Evolutionary conservation across 805 yeast species (phyloP).

Genomic region (Lachancea nothofagi): DNA sequence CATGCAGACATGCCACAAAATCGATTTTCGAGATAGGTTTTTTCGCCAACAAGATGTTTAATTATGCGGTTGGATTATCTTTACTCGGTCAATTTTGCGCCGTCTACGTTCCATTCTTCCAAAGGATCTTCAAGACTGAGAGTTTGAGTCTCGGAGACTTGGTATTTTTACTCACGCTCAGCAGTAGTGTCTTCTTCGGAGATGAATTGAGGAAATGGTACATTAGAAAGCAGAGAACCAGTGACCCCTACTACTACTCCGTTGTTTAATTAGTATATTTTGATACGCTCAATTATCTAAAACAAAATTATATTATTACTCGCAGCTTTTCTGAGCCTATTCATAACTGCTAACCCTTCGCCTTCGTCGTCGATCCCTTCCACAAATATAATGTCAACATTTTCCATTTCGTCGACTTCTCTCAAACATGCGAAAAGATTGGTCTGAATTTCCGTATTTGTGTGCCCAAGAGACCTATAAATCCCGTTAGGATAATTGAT

Average conservation of each 20-base stretch:
- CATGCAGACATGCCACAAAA: slow-evolving; percentile 85
- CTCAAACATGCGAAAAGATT: slow-evolving; percentile 70
- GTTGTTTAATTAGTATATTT: slow-evolving; percentile 17
- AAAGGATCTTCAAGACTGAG: slow-evolving; percentile 90
- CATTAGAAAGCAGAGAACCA: slow-evolving; percentile 18
- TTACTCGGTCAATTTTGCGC: slow-evolving; percentile 89
- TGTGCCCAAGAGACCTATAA: slow-evolving; percentile 37
- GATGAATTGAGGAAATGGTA: slow-evolving; percentile 73
- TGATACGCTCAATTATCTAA: slow-evolving; percentile 7
- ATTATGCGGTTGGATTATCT: slow-evolving; percentile 84
- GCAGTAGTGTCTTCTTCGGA: slow-evolving; percentile 77
- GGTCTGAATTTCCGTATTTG: slow-evolving; percentile 57
- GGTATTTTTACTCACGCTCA: slow-evolving; percentile 50
- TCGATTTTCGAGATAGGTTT: slow-evolving; percentile 79
- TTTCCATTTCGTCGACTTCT: slow-evolving; percentile 59
- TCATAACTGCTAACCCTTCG: slow-evolving; percentile 94
- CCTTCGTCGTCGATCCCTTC: slow-evolving; percentile 73
- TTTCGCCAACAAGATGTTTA: slow-evolving; percentile 79
- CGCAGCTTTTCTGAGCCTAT: slow-evolving; percentile 82
- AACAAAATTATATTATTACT: slow-evolving; percentile 34
- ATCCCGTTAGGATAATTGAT: slow-evolving; percentile 18
- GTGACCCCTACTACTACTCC: slow-evolving; percentile 17
- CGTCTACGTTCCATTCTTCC: slow-evolving; percentile 89
- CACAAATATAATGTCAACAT: slow-evolving; percentile 67
- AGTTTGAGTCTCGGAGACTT: slow-evolving; percentile 71